Evolutionary conservation across 139 green algal species (phyloP), one percentile per base, ranked within the genome.

Genomic region (Astrephomene gubernaculifera): DNA sequence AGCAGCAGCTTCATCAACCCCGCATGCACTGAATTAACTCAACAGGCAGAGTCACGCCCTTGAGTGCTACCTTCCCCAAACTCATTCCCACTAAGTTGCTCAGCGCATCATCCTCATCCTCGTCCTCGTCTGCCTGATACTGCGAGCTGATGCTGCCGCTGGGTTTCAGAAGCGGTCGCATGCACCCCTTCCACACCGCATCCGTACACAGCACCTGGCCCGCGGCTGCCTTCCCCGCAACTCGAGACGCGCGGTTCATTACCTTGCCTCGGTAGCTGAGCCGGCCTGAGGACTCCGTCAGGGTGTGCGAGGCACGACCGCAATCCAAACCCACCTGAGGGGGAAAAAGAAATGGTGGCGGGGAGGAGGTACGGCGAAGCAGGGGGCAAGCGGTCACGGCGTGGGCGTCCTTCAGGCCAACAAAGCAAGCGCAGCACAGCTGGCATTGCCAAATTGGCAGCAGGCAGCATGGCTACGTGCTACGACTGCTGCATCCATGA

Each of bases 241-340:
- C 68, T 36, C 80, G 67, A 5, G 80, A 63, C 3, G 81, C 81
- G n/a, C 86, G 86, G 69, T 90, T 90, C 71, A 90, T 87, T 0
- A 87, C 80, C 76, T 85, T 87, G 36, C 86, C 86, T 29, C 86
- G 65, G 61, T 90, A 90, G 52, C 29, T 49, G 61, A 90, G 73
- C 19, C 75, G 52, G 12, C 86, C 86, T 1, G 71, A 85, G 45
- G 81, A 71, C 17, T 65, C 54, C 35, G 82, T 78, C 33, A 86
- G 70, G 3, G n/a, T 43, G 49, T 63, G 52, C 6, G 78, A 81
- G 22, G 81, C 80, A 1, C n/a, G 27, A 17, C 86, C 86, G 27
- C 19, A 41, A 49, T 81, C 74, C 0, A 90, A 74, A n/a, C 75
- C 75, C 33, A 86, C 83, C 80, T 90, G 49, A 22, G n/a, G 71